Evolutionary conservation across 2,329 filamentous ascomycete genomes (phyloP).

Genomic region (Achaetomium macrosporum): DNA sequence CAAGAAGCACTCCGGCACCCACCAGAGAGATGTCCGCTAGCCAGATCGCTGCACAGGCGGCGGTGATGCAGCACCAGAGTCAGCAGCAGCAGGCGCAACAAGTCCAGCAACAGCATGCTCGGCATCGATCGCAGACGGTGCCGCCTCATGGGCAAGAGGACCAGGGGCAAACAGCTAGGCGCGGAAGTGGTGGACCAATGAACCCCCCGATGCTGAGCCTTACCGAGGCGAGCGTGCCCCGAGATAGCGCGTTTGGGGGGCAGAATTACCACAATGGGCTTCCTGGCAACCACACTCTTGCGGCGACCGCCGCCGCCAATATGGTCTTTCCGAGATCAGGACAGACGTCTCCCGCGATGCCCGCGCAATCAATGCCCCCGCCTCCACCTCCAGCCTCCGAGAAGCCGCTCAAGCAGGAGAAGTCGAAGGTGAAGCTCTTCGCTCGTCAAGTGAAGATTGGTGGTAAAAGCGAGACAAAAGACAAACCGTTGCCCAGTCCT

Average conservation of each 20-base stretch:
- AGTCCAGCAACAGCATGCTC: slow-evolving; percentile 45
- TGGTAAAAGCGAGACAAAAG: slow-evolving; percentile 60
- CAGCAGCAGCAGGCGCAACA: slow-evolving; percentile 49
- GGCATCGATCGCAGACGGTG: slow-evolving; percentile 70
- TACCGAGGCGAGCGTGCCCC: slow-evolving; percentile 58
- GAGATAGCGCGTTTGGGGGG: slow-evolving; percentile 48
- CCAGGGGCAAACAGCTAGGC: slow-evolving; percentile 33
- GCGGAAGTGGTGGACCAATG: slow-evolving; percentile 44
- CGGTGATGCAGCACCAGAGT: slow-evolving; percentile 58
- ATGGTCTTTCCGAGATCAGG: slow-evolving; percentile 64
- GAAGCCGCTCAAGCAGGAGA: slow-evolving; percentile 57
- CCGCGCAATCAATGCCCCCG: slow-evolving; percentile 30
- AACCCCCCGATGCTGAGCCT: slow-evolving; percentile 59
- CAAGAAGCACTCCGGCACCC: slow-evolving; percentile 29
- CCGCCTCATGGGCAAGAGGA: slow-evolving; percentile 49
- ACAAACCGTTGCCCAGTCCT: slow-evolving; percentile 66
- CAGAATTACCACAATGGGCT: slow-evolving; percentile 56
- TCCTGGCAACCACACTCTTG: slow-evolving; percentile 53
- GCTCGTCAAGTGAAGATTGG: slow-evolving; percentile 71
- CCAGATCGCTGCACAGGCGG: slow-evolving; percentile 74
- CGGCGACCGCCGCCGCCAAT: slow-evolving; percentile 67
- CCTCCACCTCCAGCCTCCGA: slow-evolving; percentile 43
- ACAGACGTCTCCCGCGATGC: slow-evolving; percentile 44
- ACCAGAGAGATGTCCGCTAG: slow-evolving; percentile 52
- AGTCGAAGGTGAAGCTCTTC: slow-evolving; percentile 77